Base-by-base conservation (phyloP, 768 basidiomycete genomes). In the Collybia mongolica region DNA sequence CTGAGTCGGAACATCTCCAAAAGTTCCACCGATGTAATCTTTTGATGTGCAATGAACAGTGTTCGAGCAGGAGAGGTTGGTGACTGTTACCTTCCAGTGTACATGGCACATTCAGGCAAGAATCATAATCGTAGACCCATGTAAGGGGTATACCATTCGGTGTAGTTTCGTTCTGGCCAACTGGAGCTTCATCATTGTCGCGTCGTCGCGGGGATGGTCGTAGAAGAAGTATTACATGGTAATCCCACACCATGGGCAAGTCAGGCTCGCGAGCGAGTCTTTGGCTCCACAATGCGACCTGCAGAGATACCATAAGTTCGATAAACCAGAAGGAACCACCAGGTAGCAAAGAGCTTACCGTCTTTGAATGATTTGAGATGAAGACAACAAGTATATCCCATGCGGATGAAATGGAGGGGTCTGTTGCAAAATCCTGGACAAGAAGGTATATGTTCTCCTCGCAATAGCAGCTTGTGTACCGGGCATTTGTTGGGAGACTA, bases 101-200 rank as follows among this genome's bases (percentile, higher is more conserved):
- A 60, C 77, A 83, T 37, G 86, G 86, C 49, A 74, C 53, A 8
- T 70, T 64, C 39, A 84, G 69, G 36, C 58, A 55, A 18, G 78
- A 81, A 63, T 90, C 87, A 46, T 83, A 77, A 67, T 90, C 87
- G 66, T 88, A 90, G 26, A 86, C 75, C 85, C 83, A 87, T 40
- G 40, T 38, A 17, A 29, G 39, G 32, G 40, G 7, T 5, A n/a
- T 37, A 15, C 17, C 29, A 20, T 42, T 28, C 17, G 43, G 19
- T 2, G 14, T n/a, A 5, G 41, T 18, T 9, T 20, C 32, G 19
- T 4, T 9, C 26, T 36, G 19, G 4, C 12, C 3, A 9, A 6
- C 39, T 9, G 12, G 46, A n/a, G n/a, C n/a, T n/a, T n/a, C n/a
- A n/a, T n/a, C n/a, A n/a, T n/a, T n/a, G n/a, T n/a, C n/a, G 8